A percentile compares a stretch with the other conserved stretches of the same genome.
These are phyloP conservation scores for Erythrophleum fordii DNA, from an alignment of 306 rosid genomes.

Conservation along the genomic window DNA sequence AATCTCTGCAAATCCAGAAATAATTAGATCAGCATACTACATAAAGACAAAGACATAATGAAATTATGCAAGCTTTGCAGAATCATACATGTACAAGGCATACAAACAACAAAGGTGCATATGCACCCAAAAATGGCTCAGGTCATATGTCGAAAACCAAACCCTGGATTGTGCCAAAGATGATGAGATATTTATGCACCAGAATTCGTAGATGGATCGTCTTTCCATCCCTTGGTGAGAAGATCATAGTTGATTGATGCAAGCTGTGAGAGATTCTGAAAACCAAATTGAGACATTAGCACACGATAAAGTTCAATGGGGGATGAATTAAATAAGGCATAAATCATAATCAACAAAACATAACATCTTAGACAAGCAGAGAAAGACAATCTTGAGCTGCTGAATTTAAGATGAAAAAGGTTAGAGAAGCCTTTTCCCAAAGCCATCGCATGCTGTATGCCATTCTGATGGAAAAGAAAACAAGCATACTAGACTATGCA, in stretches of 20 bases:
- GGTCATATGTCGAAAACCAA: constrained; percentile 49
- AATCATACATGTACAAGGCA: constrained; percentile 80
- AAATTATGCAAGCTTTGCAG: constrained; percentile 25
- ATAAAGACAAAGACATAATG: background rate
- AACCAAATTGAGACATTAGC: constrained; percentile 44
- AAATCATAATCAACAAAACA: constrained; percentile 8
- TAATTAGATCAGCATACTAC: constrained; percentile 35
- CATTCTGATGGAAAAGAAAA: background rate
- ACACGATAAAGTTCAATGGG: background rate
- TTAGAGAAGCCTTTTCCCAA: background rate
- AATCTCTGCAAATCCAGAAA: constrained; percentile 67
- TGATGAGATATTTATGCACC: constrained; percentile 53
- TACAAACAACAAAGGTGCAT: constrained; percentile 53
- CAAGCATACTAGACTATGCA: constrained; percentile 3
- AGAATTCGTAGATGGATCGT: constrained; percentile 66
- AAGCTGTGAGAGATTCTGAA: constrained; percentile 98
- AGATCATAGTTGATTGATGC: constrained; percentile 99
- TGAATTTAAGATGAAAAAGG: background rate
- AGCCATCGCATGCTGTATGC: background rate
- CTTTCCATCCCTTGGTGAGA: constrained; percentile 91
- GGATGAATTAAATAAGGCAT: background rate
- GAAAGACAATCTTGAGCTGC: background rate
- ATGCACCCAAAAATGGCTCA: constrained; percentile 54
- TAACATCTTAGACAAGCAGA: constrained; percentile 6
- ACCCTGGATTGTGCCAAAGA: constrained; percentile 34